These are phyloP conservation scores for Syzygium malaccense DNA, from an alignment of 441 rosid genomes.

Conservation along the genomic window DNA sequence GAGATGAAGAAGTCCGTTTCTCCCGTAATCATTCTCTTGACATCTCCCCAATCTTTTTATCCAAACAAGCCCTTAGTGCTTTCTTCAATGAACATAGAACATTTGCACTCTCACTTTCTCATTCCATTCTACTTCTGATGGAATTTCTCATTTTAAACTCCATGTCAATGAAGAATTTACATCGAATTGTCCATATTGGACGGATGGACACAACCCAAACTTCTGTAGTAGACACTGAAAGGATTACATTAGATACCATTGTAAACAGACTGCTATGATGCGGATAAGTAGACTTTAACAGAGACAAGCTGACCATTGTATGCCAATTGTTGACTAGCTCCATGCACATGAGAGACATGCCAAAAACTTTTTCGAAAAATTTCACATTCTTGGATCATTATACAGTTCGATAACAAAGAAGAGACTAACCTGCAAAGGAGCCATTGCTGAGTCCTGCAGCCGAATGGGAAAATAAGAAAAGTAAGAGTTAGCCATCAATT, in stretches of 20 bases:
- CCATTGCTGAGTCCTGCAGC: slow-evolving; percentile 67
- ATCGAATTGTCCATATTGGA: neutral
- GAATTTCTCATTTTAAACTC: neutral
- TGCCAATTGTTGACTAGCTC: neutral
- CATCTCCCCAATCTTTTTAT: neutral
- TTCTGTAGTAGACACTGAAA: neutral
- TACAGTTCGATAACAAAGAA: neutral
- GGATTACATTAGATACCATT: neutral
- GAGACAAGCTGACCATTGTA: neutral
- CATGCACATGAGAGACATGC: neutral
- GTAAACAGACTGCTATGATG: neutral
- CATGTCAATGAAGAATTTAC: neutral
- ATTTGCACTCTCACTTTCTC: neutral
- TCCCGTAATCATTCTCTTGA: neutral
- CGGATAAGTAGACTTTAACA: neutral
- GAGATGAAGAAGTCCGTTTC: neutral
- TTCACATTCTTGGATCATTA: neutral
- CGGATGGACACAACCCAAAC: neutral
- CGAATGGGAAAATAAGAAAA: slow-evolving; percentile 1
- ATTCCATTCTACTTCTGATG: neutral
- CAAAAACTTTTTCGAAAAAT: neutral
- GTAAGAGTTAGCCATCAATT: neutral
- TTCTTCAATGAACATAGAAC: neutral
- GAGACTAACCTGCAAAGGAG: slow-evolving; percentile 62
- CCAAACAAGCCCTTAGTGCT: neutral